phyloP scores from a whole-genome alignment of 164 flowering plant genomes.

The Warburgia ugandensis region DNA sequence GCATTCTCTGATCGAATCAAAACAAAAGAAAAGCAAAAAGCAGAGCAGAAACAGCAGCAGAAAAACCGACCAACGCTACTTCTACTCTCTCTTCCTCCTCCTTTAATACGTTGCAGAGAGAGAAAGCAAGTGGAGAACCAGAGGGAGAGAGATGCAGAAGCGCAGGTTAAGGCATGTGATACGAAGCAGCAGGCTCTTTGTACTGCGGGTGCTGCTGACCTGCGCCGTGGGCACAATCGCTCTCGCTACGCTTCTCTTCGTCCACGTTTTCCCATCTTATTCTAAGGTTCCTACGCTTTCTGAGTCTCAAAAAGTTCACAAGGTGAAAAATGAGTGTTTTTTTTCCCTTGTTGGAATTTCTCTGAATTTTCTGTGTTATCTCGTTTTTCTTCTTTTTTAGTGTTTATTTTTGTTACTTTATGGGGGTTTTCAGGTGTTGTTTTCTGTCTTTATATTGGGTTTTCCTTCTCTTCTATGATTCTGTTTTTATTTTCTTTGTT shows the following conservation, averaged over 20 bases:
- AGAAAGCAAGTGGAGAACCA: too few species aligned
- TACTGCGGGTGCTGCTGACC: constrained; percentile 40
- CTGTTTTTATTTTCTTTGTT: too few species aligned
- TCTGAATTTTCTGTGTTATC: not conserved
- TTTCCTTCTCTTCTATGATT: not conserved
- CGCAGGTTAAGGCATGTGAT: constrained; percentile 31
- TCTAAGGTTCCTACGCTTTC: constrained; percentile 31
- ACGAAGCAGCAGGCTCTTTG: constrained; percentile 7
- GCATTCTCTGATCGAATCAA: too few species aligned
- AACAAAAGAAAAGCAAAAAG: not conserved
- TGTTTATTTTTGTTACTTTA: not conserved
- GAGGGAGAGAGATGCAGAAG: constrained; percentile 36
- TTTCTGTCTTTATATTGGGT: not conserved
- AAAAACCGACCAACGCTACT: too few species aligned
- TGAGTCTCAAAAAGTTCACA: constrained; percentile 44
- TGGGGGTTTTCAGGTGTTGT: not conserved
- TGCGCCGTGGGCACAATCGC: constrained; percentile 51
- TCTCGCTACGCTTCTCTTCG: constrained; percentile 45
- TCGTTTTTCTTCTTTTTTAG: not conserved
- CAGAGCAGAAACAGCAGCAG: not conserved
- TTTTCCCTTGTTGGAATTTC: not conserved
- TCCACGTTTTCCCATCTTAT: constrained; percentile 37
- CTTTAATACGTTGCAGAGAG: not conserved
- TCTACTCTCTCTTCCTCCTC: not conserved
- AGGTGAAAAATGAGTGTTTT: constrained; percentile 18